Conservation (phyloP, 2,329 filamentous ascomycete species). For the Calonectria fujianensis region DNA sequence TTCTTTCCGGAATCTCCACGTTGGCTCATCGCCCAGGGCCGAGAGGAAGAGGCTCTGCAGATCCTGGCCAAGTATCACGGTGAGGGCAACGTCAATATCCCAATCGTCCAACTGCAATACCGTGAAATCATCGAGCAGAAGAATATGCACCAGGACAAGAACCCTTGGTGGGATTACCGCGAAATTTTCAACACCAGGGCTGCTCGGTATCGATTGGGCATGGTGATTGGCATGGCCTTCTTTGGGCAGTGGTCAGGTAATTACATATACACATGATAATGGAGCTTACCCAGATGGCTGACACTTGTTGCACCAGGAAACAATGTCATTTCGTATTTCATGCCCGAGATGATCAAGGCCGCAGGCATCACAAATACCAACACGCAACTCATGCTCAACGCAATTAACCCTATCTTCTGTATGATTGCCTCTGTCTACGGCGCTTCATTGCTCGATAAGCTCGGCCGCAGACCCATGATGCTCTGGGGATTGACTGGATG, state of each 20-base stretch:
- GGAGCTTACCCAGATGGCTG: neutral
- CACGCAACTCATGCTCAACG: constrained; percentile 68
- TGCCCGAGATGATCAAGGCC: constrained; percentile 68
- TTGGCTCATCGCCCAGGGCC: constrained; percentile 63
- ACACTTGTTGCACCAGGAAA: constrained; percentile 44
- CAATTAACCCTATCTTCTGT: constrained; percentile 71
- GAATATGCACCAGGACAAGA: constrained; percentile 55
- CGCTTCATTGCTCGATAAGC: constrained; percentile 67
- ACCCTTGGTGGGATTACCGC: constrained; percentile 66
- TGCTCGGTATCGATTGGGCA: constrained; percentile 63
- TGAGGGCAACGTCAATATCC: constrained; percentile 63
- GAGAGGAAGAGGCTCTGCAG: constrained; percentile 58
- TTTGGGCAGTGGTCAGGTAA: constrained; percentile 67
- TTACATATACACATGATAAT: no score
- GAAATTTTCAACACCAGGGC: constrained; percentile 64
- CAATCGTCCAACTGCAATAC: constrained; percentile 65
- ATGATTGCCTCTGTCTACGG: constrained; percentile 69
- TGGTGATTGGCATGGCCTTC: constrained; percentile 60
- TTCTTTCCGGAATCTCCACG: constrained; percentile 66
- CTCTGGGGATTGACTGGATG: constrained; percentile 68
- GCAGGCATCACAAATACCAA: constrained; percentile 65
- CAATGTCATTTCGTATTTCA: constrained; percentile 68
- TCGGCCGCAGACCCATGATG: constrained; percentile 71
- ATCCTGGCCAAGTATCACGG: constrained; percentile 66
- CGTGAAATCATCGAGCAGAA: constrained; percentile 57